phyloP scores from a whole-genome alignment of 768 basidiomycete species.

The Lyophyllum shimeji region DNA sequence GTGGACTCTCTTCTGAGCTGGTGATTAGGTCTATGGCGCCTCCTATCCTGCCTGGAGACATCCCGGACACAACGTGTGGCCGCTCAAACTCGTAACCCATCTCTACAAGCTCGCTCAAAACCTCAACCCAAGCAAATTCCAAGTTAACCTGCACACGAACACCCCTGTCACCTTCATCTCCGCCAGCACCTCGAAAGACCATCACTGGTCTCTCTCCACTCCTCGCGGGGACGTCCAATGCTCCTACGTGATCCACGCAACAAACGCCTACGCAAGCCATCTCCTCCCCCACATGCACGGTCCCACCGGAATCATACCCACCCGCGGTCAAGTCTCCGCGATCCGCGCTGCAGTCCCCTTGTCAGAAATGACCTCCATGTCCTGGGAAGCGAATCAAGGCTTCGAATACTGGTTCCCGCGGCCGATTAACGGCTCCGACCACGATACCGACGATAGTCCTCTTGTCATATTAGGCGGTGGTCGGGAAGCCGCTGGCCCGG shows the following conservation, averaged over 20 bases:
- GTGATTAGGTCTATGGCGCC: conserved; percentile 39
- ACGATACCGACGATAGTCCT: conserved; percentile 36
- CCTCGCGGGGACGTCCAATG: conserved; percentile 65
- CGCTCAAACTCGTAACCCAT: conserved; percentile 75
- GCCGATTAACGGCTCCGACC: conserved; percentile 29
- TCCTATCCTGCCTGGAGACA: conserved; percentile 50
- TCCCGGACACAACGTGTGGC: conserved; percentile 72
- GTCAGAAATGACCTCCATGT: conserved; percentile 37
- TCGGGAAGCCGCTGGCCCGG: conserved; percentile 41
- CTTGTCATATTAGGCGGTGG: conserved; percentile 76
- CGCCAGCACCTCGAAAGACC: conserved; percentile 13
- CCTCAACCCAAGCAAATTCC: conserved; percentile 26
- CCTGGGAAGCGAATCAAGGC: conserved; percentile 52
- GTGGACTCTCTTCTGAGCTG: not conserved
- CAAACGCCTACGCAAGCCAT: conserved; percentile 80
- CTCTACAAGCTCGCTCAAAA: conserved; percentile 47
- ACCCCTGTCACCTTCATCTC: conserved; percentile 62
- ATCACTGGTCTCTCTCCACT: conserved; percentile 58
- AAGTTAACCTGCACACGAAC: conserved; percentile 65
- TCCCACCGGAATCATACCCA: conserved; percentile 58
- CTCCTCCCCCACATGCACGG: conserved; percentile 71
- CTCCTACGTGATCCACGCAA: conserved; percentile 76
- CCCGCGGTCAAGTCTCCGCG: conserved; percentile 66
- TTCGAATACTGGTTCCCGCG: conserved; percentile 87
- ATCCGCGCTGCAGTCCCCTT: conserved; percentile 35